Base-by-base conservation (phyloP, 768 basidiomycete species). In the Mycena galopus region DNA sequence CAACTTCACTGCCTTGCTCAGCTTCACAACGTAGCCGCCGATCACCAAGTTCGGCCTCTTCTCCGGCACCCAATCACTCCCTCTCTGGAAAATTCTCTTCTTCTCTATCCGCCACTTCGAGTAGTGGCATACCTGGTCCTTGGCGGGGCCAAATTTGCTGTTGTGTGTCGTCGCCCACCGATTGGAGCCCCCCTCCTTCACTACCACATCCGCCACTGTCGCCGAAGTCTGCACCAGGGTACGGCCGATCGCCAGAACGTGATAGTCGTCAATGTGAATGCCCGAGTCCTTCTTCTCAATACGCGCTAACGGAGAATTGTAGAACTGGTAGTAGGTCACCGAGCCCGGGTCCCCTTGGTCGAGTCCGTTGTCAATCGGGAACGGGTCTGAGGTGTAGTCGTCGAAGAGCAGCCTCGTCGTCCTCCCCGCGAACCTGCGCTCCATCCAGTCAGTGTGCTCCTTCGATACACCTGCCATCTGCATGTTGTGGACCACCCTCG, bases 151-250 rank as follows among this genome's bases (percentile, higher is more conserved):
- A n/a, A n/a, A n/a, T n/a, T n/a, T n/a, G n/a, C n/a, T n/a, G n/a
- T n/a, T n/a, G n/a, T n/a, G n/a, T n/a, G n/a, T n/a, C n/a, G n/a
- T n/a, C n/a, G n/a, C n/a, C n/a, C n/a, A n/a, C n/a, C n/a, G n/a
- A n/a, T n/a, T n/a, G n/a, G n/a, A n/a, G n/a, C n/a, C n/a, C n/a
- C n/a, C n/a, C n/a, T n/a, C n/a, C n/a, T n/a, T n/a, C n/a, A n/a
- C n/a, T n/a, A n/a, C n/a, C n/a, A n/a, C n/a, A n/a, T n/a, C 61
- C 42, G 47, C 61, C 61, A 62, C 17, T 42, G 47, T 51, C n/a
- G 33, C 62, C 6, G 47, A 44, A 30, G 21, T 50, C 30, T 23
- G 12, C 62, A 62, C 61, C 27, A 29, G 29, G 11, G 17, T 4
- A 12, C 58, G 37, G 11, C 25, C 25, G 23, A 60, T 25, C 10